Percentiles rank a stretch among this genome's conserved stretches.
phyloP scores from a whole-genome alignment of 1,284 basidiomycete genomes.

The Ceratobasidium sp. region DNA sequence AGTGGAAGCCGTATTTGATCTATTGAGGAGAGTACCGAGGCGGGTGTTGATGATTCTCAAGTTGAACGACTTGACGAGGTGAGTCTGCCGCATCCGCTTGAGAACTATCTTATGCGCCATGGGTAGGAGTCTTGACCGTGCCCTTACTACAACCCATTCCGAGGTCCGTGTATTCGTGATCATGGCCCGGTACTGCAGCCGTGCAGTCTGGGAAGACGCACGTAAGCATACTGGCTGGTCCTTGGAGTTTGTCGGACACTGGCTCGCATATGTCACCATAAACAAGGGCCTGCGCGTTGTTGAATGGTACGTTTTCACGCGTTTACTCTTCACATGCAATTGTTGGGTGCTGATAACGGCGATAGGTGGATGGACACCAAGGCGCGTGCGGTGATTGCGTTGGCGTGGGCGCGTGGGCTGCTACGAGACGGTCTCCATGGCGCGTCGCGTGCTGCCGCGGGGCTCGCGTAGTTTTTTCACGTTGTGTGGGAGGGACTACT shows the following conservation, averaged over 20 bases:
- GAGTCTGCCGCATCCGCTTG: constrained; percentile 45
- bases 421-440: constrained; percentile 63
- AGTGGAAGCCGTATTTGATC: constrained; percentile 80
- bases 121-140: constrained; percentile 69
- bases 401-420: constrained; percentile 72
- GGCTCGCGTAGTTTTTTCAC: constrained; percentile 52
- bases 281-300: constrained; percentile 54
- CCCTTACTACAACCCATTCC: constrained; percentile 66
- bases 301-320: constrained; percentile 47
- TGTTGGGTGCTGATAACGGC: constrained; percentile 55
- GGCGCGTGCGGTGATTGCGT: constrained; percentile 64
- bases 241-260: constrained; percentile 38
- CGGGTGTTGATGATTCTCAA: constrained; percentile 89
- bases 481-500: neutral
- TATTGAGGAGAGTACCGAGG: constrained; percentile 81
- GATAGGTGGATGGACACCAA: constrained; percentile 66
- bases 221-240: constrained; percentile 58
- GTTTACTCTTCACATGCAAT: constrained; percentile 5
- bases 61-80: constrained; percentile 82
- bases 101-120: neutral
- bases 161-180: constrained; percentile 88
- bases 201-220: constrained; percentile 85
- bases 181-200: constrained; percentile 87
- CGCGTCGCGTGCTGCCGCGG: constrained; percentile 72
- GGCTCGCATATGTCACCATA: constrained; percentile 62